These are phyloP conservation scores for Metarhizium rileyi DNA, from an alignment of 2,329 filamentous ascomycete genomes.

Conservation along the genomic window DNA sequence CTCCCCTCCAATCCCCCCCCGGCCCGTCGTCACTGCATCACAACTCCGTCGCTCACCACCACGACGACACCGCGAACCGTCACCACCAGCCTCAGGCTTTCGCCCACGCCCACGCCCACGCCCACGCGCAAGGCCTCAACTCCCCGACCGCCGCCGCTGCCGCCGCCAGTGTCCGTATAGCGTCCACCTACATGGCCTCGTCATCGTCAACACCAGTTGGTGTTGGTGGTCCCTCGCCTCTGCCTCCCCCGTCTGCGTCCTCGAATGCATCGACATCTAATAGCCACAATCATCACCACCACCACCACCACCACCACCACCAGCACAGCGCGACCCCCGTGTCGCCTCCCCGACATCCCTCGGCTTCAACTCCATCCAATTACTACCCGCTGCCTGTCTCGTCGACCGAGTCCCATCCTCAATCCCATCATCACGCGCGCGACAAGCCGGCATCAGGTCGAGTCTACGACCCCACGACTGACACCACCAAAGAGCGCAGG, in stretches of 20 bases:
- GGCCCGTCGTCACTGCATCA: conserved; percentile 8
- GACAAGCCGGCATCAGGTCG: conserved; percentile 32
- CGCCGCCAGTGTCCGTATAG: neutral
- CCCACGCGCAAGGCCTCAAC: conserved; percentile 10
- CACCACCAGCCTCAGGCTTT: conserved; percentile 6
- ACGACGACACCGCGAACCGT: neutral
- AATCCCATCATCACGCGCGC: conserved; percentile 22
- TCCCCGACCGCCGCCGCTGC: neutral
- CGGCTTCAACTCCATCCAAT: conserved; percentile 18
- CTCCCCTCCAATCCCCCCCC: conserved; percentile 21
- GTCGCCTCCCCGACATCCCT: conserved; percentile 36
- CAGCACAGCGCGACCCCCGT: conserved; percentile 21
- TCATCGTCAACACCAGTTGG: conserved; percentile 19
- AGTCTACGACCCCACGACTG: conserved; percentile 46
- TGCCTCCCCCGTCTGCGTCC: conserved; percentile 20
- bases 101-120: conserved; percentile 14
- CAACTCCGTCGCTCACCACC: conserved; percentile 4
- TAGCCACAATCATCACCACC: conserved; percentile 16
- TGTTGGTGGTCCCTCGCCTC: conserved; percentile 19
- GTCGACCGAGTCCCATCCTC: neutral
- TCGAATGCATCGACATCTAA: conserved; percentile 10
- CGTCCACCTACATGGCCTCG: conserved; percentile 26
- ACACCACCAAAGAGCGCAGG: conserved; percentile 37
- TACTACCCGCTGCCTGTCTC: conserved; percentile 5
- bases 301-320: conserved; percentile 17